Conservation (phyloP, 2,329 filamentous ascomycete genomes). For the Pyrenochaeta sp. region DNA sequence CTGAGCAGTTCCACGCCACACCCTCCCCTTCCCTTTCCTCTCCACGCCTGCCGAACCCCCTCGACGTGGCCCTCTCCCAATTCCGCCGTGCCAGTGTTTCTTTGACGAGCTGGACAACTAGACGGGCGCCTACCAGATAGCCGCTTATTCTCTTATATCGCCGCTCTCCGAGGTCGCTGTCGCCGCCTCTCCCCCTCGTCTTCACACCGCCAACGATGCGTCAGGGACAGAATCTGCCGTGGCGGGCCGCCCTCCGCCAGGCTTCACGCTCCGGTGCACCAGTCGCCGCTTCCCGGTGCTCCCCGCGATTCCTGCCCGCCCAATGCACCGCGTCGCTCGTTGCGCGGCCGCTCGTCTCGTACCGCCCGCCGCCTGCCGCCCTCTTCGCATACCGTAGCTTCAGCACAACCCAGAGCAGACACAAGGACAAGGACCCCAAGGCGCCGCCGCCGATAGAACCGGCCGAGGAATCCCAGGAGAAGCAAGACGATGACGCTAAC, state of each 20-base stretch:
- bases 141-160: too few species aligned
- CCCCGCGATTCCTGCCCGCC: conserved; percentile 36
- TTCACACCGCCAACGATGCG: conserved; percentile 57
- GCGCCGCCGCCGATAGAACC: conserved; percentile 54
- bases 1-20: too few species aligned
- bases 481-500: conserved; percentile 51
- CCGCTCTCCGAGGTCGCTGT: conserved; percentile 18
- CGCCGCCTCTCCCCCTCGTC: too few species aligned
- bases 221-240: conserved; percentile 69
- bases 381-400: conserved; percentile 46
- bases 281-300: conserved; percentile 34
- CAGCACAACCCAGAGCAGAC: conserved; percentile 54
- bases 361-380: conserved; percentile 38
- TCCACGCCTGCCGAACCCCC: too few species aligned
- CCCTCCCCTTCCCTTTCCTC: too few species aligned
- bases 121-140: too few species aligned
- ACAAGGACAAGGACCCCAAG: conserved; percentile 65
- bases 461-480: conserved; percentile 51
- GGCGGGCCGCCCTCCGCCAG: conserved; percentile 67
- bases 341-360: conserved; percentile 28
- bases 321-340: conserved; percentile 40
- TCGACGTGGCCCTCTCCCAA: too few species aligned
- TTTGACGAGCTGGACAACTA: background rate
- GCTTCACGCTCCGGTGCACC: conserved; percentile 53
- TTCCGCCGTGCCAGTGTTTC: too few species aligned